A percentile compares a stretch with the other conserved stretches of the same genome.
Conservation (phyloP, 371 early-diverging fungal genomes). For the Batkoa obscura region DNA sequence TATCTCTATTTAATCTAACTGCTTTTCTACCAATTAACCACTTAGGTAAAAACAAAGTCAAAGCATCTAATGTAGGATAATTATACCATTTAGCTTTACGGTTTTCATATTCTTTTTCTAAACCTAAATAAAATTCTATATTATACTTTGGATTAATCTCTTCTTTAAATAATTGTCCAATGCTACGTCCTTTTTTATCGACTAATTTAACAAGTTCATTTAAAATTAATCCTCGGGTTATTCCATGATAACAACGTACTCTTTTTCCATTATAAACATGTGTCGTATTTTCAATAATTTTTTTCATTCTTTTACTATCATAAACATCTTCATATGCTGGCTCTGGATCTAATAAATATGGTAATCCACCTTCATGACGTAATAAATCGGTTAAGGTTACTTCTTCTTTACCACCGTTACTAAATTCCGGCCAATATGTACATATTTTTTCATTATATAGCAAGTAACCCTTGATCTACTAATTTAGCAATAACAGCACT, state of each 20-base stretch:
- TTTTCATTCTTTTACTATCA: neutral
- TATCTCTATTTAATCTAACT: neutral
- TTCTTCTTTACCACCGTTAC: neutral
- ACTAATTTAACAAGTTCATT: slow-evolving; percentile 46
- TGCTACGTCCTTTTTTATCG: slow-evolving; percentile 25
- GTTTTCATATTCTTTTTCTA: neutral
- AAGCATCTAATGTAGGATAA: neutral
- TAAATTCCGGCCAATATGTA: slow-evolving; percentile 7
- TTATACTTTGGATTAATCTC: slow-evolving; percentile 20
- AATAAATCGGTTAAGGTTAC: neutral
- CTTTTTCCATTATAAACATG: slow-evolving; percentile 29
- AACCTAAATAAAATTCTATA: slow-evolving; percentile 24
- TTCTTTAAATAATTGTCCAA: slow-evolving; percentile 30
- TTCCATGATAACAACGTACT: slow-evolving; percentile 36
- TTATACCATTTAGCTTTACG: neutral
- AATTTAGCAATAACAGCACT: slow-evolving; percentile 29
- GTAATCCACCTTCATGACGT: slow-evolving; percentile 3
- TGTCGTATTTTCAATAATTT: slow-evolving; percentile 31
- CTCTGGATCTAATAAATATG: neutral
- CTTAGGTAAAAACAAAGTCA: neutral
- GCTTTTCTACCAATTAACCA: neutral
- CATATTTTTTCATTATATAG: slow-evolving; percentile 29
- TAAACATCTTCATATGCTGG: neutral
- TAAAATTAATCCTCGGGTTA: slow-evolving; percentile 45
- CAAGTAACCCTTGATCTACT: slow-evolving; percentile 31